Conservation (phyloP, 2,329 filamentous ascomycete species). For the Ramularia endophylla region DNA sequence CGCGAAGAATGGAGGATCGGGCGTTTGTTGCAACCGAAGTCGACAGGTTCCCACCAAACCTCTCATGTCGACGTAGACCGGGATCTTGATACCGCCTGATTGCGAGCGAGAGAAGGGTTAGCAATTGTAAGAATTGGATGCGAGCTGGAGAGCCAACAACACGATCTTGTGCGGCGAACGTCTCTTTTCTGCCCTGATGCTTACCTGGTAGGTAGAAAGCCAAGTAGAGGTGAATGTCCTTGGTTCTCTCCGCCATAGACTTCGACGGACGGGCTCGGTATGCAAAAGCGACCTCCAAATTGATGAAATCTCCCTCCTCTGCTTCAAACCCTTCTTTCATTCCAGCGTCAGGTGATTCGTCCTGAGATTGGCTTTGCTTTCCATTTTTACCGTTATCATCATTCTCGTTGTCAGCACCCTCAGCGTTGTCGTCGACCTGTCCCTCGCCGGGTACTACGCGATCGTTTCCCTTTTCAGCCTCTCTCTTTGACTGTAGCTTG, state of each 20-base stretch:
- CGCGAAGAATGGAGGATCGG: slow-evolving; percentile 72
- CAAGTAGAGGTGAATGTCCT: slow-evolving; percentile 66
- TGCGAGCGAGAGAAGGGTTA: slow-evolving; percentile 53
- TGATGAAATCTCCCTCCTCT: slow-evolving; percentile 72
- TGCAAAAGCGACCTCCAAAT: slow-evolving; percentile 68
- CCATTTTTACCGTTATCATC: slow-evolving; percentile 15
- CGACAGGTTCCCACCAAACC: slow-evolving; percentile 67
- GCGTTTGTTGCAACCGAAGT: slow-evolving; percentile 64
- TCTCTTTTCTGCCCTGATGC: no score
- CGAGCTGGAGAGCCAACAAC: background rate
- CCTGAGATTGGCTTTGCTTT: slow-evolving; percentile 19
- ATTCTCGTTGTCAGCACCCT: slow-evolving; percentile 34
- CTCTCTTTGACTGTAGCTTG: slow-evolving; percentile 45
- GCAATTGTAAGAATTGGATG: slow-evolving; percentile 50
- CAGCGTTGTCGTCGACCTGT: slow-evolving; percentile 29
- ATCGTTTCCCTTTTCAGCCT: slow-evolving; percentile 44
- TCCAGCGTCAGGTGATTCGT: slow-evolving; percentile 23
- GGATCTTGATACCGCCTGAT: slow-evolving; percentile 48
- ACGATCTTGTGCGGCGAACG: no score
- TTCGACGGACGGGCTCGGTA: slow-evolving; percentile 59
- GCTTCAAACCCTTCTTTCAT: slow-evolving; percentile 61
- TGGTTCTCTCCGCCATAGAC: slow-evolving; percentile 56
- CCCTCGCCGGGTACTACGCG: slow-evolving; percentile 41
- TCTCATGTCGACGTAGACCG: slow-evolving; percentile 69
- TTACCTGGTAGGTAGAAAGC: slow-evolving; percentile 53